Evolutionary conservation across 2,329 filamentous ascomycete genomes (phyloP), one percentile per base, ranked within the genome.

Genomic region (Clonostachys rosea): DNA sequence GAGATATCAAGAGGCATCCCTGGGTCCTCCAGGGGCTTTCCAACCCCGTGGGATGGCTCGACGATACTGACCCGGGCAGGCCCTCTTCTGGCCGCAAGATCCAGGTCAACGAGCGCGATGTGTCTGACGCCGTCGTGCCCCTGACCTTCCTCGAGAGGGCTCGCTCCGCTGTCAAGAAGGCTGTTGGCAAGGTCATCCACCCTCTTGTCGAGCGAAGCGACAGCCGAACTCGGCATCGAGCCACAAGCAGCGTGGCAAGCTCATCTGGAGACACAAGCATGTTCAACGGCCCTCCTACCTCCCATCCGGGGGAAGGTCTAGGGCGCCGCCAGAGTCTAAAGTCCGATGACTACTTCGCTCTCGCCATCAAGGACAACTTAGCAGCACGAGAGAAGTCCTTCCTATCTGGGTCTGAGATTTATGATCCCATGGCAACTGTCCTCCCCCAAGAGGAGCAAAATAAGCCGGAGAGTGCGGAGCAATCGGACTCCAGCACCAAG

Each of bases 1-100:
- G 86, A 50, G 92, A 96, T 57, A 92, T 97, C 58, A 97, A 97
- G 65, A 86, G 88, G 50, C 94, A 99, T 61, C 85, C 86, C 6
- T 99, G 94, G 94, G 86, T 97, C 14, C 75, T 92, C 2, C 75
- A 85, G 49, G 91, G 87, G 52, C 80, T 97, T 42, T 71, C 81
- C 34, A 86, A 96, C 55, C 80, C 86, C 36, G 72, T 81, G 34
- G 75, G 78, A 10, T 99, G 94, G 94, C 81, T 96, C n/a, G 90
- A 96, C 56, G 90, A 95, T 52, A 96, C 91, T 1, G 92, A 97
- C 59, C 91, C 91, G 3, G 84, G 83, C 36, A 80, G 85, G 35
- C 86, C 86, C 50, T 86, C 84, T 34, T 82, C 88, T 48, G 91
- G 90, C 54, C 84, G 87, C 61, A 90, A 84, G 66, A 97, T 99